A percentile compares a stretch with the other conserved stretches of the same genome.
These are phyloP conservation scores for Suillus weaverae DNA, from an alignment of 768 basidiomycete genomes.

Conservation along the genomic window DNA sequence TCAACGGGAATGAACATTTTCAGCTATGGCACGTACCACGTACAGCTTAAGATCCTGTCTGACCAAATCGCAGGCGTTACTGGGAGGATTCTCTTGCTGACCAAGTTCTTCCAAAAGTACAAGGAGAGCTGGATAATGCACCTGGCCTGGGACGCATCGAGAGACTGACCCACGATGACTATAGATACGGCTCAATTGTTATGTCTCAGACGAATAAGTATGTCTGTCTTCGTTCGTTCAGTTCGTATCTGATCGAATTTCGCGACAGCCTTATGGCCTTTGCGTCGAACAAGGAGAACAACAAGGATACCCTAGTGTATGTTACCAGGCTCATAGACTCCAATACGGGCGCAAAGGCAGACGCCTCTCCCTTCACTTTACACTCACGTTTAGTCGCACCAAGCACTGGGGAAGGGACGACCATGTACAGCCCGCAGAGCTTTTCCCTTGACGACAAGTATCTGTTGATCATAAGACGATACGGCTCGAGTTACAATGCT, in stretches of 20 bases:
- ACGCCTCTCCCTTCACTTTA: conserved; percentile 32
- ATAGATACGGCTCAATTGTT: conserved; percentile 29
- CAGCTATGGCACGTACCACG: conserved; percentile 38
- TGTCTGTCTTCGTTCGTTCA: conserved; percentile 5
- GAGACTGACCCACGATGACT: conserved; percentile 41
- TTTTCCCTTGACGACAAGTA: conserved; percentile 42
- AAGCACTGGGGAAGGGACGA: conserved; percentile 29
- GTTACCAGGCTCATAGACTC: conserved; percentile 32
- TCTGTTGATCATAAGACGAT: conserved; percentile 32
- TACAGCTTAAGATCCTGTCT: background rate
- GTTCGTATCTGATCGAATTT: conserved; percentile 2
- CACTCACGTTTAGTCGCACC: conserved; percentile 37
- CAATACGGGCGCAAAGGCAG: conserved; percentile 27
- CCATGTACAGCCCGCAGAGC: conserved; percentile 32
- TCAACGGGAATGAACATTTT: conserved; percentile 40
- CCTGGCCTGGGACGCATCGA: conserved; percentile 43
- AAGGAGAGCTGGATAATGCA: conserved; percentile 38
- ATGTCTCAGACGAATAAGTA: conserved; percentile 40
- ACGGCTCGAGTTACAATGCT: conserved; percentile 29
- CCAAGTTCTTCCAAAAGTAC: conserved; percentile 32
- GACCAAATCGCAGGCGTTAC: conserved; percentile 34
- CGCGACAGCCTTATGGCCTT: conserved; percentile 37
- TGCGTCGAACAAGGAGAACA: conserved; percentile 42
- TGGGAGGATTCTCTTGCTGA: conserved; percentile 39
- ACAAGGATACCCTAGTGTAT: conserved; percentile 39